Base-by-base conservation (phyloP, 2,329 filamentous ascomycete genomes). In the Neofusicoccum ribis region DNA sequence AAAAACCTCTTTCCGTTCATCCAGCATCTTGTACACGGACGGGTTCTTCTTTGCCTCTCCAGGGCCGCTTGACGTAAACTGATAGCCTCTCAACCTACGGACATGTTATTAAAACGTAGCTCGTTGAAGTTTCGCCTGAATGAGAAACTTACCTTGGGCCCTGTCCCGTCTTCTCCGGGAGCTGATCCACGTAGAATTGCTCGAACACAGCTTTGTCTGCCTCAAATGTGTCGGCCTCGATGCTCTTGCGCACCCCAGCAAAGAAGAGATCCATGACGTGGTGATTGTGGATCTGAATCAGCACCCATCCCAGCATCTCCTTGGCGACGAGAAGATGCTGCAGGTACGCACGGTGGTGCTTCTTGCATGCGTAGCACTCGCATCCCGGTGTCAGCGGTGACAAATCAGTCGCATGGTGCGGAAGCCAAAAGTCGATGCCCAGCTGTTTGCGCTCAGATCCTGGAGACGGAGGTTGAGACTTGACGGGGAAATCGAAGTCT, bases 241-340 rank as follows among this genome's bases (percentile, higher is more conserved):
- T 89, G 64, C 87, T 88, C 1, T 78, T 74, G 20, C 94, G 87
- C 6, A 97, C 82, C 0, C 83, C 85, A 0, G 81, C 77, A 76
- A 98, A 97, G 80, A 98, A 97, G 0, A 79, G 72, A 51, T 86
- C 84, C 62, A 96, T 78, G 7, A 90, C 79, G 67, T 88, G 84
- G 75, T 96, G 89, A 75, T 99, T 99, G 79, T 99, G 95, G 3
- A 97, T 85, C 76, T 98, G 94, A 7, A 99, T 83, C 7, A 99
- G 83, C 0, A 90, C 91, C 95, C 95, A 99, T 27, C 90, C 94
- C 4, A 97, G 87, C 95, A 99, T 98, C 78, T 99, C 95, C 73
- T 93, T 96, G 0, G 95, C 93, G 52, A 87, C 84, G 5, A 99
- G 86, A 0, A 98, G 84, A 76, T 99, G 95, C 69, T 93, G 90